A percentile compares a stretch with the other conserved stretches of the same genome.
These are phyloP conservation scores for Eustoma russellianum DNA, from an alignment of 257 asterid species.

Conservation along the genomic window DNA sequence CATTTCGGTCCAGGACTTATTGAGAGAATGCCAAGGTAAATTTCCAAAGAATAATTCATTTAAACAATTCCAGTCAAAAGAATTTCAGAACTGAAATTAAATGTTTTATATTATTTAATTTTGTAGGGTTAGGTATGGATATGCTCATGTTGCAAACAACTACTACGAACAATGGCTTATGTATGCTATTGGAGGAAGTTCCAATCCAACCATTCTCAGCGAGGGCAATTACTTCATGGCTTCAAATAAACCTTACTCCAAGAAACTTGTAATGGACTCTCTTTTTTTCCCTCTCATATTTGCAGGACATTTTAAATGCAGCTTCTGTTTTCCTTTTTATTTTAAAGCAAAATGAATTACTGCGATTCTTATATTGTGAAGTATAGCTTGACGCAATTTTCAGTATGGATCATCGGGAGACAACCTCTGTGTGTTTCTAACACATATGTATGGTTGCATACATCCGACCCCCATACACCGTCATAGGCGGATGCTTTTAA, in stretches of 20 bases:
- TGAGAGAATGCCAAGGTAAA: conserved; percentile 71
- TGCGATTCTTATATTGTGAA: neutral
- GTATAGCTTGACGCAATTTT: too few relatives aligned
- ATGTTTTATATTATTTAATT: neutral
- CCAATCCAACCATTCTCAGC: conserved; percentile 53
- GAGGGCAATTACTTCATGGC: conserved; percentile 22
- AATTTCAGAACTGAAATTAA: neutral
- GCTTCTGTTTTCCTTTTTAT: too few relatives aligned
- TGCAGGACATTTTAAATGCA: too few relatives aligned
- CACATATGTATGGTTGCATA: too few relatives aligned
- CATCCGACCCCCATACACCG: too few relatives aligned
- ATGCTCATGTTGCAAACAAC: conserved; percentile 42
- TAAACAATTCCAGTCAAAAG: neutral
- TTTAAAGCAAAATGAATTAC: too few relatives aligned
- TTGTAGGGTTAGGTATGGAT: conserved; percentile 53
- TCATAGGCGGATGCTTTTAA: too few relatives aligned
- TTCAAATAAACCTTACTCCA: neutral
- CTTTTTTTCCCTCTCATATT: too few relatives aligned
- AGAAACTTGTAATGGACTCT: neutral
- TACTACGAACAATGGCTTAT: conserved; percentile 41
- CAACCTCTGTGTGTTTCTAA: too few relatives aligned
- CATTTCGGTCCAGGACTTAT: conserved; percentile 64
- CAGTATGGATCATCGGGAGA: too few relatives aligned
- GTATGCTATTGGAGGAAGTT: conserved; percentile 64
- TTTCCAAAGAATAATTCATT: neutral